Evolutionary conservation across 352 stramenopile genomes (phyloP).

Genomic region (Saprolegnia parasitica): DNA sequence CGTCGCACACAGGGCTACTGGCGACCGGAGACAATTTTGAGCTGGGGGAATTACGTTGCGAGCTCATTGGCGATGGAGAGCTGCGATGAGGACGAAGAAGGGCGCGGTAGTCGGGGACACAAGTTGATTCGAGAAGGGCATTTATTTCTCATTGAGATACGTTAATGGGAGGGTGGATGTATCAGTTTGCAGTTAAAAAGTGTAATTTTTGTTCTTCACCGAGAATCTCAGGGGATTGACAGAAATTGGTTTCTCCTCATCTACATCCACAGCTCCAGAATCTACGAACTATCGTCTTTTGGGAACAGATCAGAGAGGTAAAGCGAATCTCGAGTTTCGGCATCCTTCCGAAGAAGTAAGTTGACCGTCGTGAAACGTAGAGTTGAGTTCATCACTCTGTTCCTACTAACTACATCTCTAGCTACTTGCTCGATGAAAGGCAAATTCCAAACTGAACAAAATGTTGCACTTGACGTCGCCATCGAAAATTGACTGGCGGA

Average conservation of each 20-base stretch:
- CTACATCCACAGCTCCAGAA: constrained; percentile 28
- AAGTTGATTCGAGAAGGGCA: too few relatives aligned
- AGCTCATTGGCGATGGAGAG: too few relatives aligned
- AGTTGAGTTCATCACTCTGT: constrained; percentile 84
- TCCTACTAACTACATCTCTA: constrained; percentile 32
- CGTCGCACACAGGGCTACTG: too few relatives aligned
- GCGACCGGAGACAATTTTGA: too few relatives aligned
- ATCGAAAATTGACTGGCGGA: constrained; percentile 9
- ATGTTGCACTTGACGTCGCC: not conserved
- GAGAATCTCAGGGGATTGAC: constrained; percentile 80
- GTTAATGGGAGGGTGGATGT: not conserved
- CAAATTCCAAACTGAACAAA: constrained; percentile 21
- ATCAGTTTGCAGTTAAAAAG: constrained; percentile 89
- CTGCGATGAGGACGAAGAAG: too few relatives aligned
- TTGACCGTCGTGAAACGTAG: constrained; percentile 89
- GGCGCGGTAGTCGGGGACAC: too few relatives aligned
- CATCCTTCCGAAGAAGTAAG: constrained; percentile 65
- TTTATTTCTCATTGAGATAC: too few relatives aligned
- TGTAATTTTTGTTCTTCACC: constrained; percentile 58
- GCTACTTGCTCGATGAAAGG: not conserved
- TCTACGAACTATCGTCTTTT: not conserved
- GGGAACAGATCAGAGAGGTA: constrained; percentile 30
- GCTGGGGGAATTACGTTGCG: too few relatives aligned
- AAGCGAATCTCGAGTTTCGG: constrained; percentile 68
- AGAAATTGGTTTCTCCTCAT: constrained; percentile 68